Conservation (phyloP, 768 basidiomycete genomes). For the Calocybe indica region DNA sequence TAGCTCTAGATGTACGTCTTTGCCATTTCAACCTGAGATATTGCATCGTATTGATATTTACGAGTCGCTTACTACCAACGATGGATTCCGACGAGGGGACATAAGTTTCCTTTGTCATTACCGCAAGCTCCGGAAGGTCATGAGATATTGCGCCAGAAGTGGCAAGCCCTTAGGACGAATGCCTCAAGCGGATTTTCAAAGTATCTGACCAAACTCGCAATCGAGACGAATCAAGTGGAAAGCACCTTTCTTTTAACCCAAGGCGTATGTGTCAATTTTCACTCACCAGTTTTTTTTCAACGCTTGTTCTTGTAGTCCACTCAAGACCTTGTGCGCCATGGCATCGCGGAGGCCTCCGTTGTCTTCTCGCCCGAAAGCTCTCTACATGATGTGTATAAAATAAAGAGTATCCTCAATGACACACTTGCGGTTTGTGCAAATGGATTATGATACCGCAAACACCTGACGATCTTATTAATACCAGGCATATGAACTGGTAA, state of each 20-base stretch:
- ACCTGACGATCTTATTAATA: not conserved
- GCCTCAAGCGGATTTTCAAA: slow-evolving; percentile 8
- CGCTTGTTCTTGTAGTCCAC: slow-evolving; percentile 12
- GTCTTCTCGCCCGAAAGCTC: slow-evolving; percentile 12
- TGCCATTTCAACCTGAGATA: too few species aligned
- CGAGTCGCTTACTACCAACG: slow-evolving; percentile 12
- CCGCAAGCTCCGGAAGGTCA: slow-evolving; percentile 14
- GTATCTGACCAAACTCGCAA: slow-evolving; percentile 17
- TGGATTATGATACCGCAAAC: not conserved
- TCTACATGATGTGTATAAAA: slow-evolving; percentile 14
- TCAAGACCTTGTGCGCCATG: slow-evolving; percentile 14
- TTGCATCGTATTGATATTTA: not conserved
- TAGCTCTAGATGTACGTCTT: too few species aligned
- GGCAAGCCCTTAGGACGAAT: slow-evolving; percentile 10
- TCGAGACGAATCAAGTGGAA: slow-evolving; percentile 24
- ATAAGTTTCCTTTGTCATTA: slow-evolving; percentile 15
- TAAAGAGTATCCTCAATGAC: slow-evolving; percentile 21
- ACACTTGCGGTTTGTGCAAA: slow-evolving; percentile 16
- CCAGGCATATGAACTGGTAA: slow-evolving; percentile 15
- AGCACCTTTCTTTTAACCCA: slow-evolving; percentile 15
- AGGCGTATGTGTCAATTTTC: slow-evolving; percentile 10
- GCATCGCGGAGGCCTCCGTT: slow-evolving; percentile 13
- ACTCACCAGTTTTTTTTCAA: not conserved
- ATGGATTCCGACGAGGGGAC: slow-evolving; percentile 15
- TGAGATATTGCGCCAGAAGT: slow-evolving; percentile 12